Evolutionary conservation across 1,284 basidiomycete species (phyloP).

Genomic region (Moesziomyces globuligerus): DNA sequence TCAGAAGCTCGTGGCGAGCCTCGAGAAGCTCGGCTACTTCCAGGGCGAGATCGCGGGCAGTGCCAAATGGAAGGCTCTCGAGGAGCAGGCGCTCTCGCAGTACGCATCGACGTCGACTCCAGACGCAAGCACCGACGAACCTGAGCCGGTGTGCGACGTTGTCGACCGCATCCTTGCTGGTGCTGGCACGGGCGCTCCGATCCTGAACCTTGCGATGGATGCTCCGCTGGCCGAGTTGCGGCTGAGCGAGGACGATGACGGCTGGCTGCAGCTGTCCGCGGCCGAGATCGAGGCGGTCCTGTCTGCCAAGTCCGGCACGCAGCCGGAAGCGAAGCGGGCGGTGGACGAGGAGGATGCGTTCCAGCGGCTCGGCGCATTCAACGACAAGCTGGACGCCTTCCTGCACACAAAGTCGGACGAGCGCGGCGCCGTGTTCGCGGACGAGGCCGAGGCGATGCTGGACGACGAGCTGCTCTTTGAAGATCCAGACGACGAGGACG

Average conservation of each 20-base stretch:
- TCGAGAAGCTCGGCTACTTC: conserved; percentile 57
- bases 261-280: conserved; percentile 46
- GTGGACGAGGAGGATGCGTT: conserved; percentile 44
- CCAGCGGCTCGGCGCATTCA: conserved; percentile 48
- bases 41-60: conserved; percentile 50
- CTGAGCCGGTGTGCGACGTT: conserved; percentile 7
- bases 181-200: background rate
- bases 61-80: conserved; percentile 53
- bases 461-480: conserved; percentile 42
- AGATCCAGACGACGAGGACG: conserved; percentile 35
- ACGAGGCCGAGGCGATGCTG: conserved; percentile 40
- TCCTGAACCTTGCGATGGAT: background rate
- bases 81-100: conserved; percentile 34
- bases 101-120: background rate
- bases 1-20: conserved; percentile 34
- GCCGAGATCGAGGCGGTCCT: conserved; percentile 49
- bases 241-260: conserved; percentile 50
- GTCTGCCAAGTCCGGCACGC: background rate
- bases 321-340: background rate
- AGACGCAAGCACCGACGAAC: background rate
- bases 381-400: conserved; percentile 55
- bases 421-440: conserved; percentile 58
- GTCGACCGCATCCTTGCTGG: conserved; percentile 13
- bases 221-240: background rate
- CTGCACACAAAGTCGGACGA: conserved; percentile 54